Evolutionary conservation across 371 early-diverging fungal species (phyloP).

Genomic region (Globomyces sp.): DNA sequence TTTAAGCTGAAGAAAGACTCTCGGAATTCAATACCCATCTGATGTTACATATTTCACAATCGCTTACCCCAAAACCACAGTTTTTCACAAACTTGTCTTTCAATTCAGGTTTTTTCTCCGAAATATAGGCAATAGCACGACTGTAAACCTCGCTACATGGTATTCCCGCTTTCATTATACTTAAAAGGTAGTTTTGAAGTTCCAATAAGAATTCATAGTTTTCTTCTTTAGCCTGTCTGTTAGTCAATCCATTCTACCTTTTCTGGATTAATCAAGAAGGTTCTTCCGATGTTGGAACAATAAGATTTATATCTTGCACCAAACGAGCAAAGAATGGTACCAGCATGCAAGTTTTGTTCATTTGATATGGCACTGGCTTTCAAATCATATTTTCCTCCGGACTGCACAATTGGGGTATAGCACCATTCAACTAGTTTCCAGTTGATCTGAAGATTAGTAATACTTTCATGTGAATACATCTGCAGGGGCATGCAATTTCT

Average conservation of each 20-base stretch:
- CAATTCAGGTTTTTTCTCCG: slow-evolving; percentile 80
- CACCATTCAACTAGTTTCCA: slow-evolving; percentile 80
- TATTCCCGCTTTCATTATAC: slow-evolving; percentile 74
- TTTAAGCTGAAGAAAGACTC: slow-evolving; percentile 76
- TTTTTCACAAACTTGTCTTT: slow-evolving; percentile 77
- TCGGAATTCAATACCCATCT: slow-evolving; percentile 91
- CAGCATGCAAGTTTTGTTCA: slow-evolving; percentile 69
- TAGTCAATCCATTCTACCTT: slow-evolving; percentile 45
- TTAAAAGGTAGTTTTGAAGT: slow-evolving; percentile 69
- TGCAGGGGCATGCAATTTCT: slow-evolving; percentile 64
- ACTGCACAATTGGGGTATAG: slow-evolving; percentile 94
- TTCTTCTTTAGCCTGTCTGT: slow-evolving; percentile 65
- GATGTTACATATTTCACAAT: too few species aligned
- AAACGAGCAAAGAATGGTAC: slow-evolving; percentile 87
- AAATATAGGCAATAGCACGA: slow-evolving; percentile 65
- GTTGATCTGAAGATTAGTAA: slow-evolving; percentile 23
- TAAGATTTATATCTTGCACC: slow-evolving; percentile 92
- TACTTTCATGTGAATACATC: slow-evolving; percentile 53
- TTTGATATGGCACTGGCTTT: slow-evolving; percentile 79
- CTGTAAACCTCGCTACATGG: slow-evolving; percentile 75
- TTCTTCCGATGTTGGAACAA: slow-evolving; percentile 90
- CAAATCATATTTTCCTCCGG: slow-evolving; percentile 91
- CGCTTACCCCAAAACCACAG: slow-evolving; percentile 70
- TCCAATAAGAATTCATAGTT: slow-evolving; percentile 87
- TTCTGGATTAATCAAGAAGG: slow-evolving; percentile 86